These are phyloP conservation scores for Trichoderma endophyticum DNA, from an alignment of 2,329 filamentous ascomycete species.

Conservation along the genomic window DNA sequence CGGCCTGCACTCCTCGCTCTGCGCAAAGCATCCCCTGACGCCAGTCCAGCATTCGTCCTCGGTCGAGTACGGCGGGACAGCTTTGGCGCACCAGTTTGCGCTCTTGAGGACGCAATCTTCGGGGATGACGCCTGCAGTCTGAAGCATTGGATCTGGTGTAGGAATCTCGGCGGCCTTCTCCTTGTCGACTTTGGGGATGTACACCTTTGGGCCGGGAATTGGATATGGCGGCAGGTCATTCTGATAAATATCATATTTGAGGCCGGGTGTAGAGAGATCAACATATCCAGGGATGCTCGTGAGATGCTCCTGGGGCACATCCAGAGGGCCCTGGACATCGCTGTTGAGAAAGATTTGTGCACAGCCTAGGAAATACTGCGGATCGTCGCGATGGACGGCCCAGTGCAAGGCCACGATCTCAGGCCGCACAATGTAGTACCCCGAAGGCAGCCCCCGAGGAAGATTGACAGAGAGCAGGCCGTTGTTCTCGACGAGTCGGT, in stretches of 20 bases:
- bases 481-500: conserved; percentile 62
- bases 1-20: conserved; percentile 58
- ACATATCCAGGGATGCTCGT: conserved; percentile 52
- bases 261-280: conserved; percentile 47
- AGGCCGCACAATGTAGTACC: conserved; percentile 68
- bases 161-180: not conserved
- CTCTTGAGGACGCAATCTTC: conserved; percentile 59
- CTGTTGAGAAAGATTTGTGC: conserved; percentile 64
- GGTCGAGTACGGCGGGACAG: conserved; percentile 55
- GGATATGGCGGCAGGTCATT: conserved; percentile 44
- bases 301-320: conserved; percentile 46
- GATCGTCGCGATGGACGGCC: conserved; percentile 50
- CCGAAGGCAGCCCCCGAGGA: conserved; percentile 58
- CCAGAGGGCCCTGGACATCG: conserved; percentile 43
- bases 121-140: conserved; percentile 50
- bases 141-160: not conserved
- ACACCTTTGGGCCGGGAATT: conserved; percentile 56
- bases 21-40: conserved; percentile 54
- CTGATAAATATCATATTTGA: conserved; percentile 64
- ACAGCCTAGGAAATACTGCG: conserved; percentile 73
- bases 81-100: conserved; percentile 68
- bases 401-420: conserved; percentile 69
- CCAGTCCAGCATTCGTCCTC: conserved; percentile 59
- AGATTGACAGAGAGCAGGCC: conserved; percentile 62
- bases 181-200: conserved; percentile 34